Conservation (phyloP, 1,139 yeast species). For the Debaryomyces nepalensis region DNA sequence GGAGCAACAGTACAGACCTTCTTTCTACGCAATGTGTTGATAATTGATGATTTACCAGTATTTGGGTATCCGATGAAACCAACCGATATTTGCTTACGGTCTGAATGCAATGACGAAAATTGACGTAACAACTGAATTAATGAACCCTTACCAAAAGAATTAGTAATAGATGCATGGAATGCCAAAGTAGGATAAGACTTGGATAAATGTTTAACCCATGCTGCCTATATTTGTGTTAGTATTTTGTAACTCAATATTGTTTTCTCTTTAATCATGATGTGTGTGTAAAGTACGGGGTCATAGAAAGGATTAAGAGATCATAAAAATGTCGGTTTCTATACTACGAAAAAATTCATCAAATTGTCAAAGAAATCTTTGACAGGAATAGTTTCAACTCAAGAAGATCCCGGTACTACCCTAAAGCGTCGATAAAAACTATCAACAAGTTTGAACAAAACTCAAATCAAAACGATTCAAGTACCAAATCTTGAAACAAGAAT, state of each 20-base stretch:
- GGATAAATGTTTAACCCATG: slow-evolving; percentile 96
- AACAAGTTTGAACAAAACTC: slow-evolving; percentile 44
- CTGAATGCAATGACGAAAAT: slow-evolving; percentile 87
- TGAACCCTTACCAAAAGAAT: slow-evolving; percentile 97
- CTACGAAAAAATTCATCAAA: slow-evolving; percentile 60
- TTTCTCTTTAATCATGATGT: not conserved
- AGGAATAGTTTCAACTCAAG: slow-evolving; percentile 65
- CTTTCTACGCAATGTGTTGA: slow-evolving; percentile 89
- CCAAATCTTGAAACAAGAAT: slow-evolving; percentile 21
- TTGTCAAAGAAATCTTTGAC: slow-evolving; percentile 20
- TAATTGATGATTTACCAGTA: slow-evolving; percentile 95
- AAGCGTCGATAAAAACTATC: slow-evolving; percentile 49
- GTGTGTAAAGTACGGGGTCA: slow-evolving; percentile 6
- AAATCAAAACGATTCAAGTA: slow-evolving; percentile 50
- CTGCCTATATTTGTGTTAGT: slow-evolving; percentile 77
- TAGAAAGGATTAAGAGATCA: slow-evolving; percentile 1
- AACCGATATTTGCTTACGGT: slow-evolving; percentile 93
- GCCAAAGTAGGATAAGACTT: slow-evolving; percentile 94
- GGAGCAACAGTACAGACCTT: slow-evolving; percentile 98
- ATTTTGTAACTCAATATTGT: slow-evolving; percentile 18
- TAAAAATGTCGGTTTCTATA: slow-evolving; percentile 66
- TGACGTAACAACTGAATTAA: slow-evolving; percentile 91
- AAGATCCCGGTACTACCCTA: slow-evolving; percentile 52
- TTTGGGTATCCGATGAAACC: slow-evolving; percentile 98
- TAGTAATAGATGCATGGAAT: slow-evolving; percentile 96